Conservation (phyloP, 345 rosid species). For the thale cress (Arabidopsis thaliana) region DNA sequence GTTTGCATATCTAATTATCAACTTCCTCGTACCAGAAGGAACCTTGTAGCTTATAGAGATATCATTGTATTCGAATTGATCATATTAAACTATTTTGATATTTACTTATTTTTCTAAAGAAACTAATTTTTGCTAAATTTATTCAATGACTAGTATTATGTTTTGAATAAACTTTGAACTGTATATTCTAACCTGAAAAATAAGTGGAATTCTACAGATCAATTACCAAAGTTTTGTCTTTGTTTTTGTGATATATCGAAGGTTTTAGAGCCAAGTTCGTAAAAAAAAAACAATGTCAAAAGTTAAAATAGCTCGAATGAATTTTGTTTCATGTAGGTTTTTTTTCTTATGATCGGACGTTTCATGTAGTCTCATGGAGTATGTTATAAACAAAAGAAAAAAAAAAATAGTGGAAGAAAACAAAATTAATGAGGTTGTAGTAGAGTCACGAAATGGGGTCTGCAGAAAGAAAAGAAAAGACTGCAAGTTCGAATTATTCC, state of each 20-base stretch:
- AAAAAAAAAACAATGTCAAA: no score
- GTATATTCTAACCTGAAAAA: no score
- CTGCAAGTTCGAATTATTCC: slow-evolving; percentile 84
- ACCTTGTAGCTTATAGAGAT: neutral
- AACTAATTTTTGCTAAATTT: no score
- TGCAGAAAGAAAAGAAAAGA: slow-evolving; percentile 55
- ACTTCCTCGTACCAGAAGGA: neutral
- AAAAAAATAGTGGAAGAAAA: neutral
- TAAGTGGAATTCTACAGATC: no score
- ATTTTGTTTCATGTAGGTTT: neutral
- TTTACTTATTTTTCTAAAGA: no score
- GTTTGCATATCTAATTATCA: neutral
- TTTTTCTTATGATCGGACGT: neutral
- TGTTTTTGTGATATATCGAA: neutral
- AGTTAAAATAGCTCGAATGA: neutral
- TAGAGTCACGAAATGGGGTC: slow-evolving; percentile 49
- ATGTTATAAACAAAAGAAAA: neutral
- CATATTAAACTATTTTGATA: no score
- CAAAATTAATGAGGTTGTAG: slow-evolving; percentile 22
- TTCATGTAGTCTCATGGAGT: neutral
- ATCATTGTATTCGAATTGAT: neutral
- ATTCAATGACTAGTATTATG: no score
- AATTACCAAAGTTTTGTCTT: neutral
- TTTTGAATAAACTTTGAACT: no score
- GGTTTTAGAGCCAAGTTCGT: neutral